Evolutionary conservation across 306 rosid genomes (phyloP), one percentile per base, ranked within the genome.

Genomic region (Hippophae gyantsensis): DNA sequence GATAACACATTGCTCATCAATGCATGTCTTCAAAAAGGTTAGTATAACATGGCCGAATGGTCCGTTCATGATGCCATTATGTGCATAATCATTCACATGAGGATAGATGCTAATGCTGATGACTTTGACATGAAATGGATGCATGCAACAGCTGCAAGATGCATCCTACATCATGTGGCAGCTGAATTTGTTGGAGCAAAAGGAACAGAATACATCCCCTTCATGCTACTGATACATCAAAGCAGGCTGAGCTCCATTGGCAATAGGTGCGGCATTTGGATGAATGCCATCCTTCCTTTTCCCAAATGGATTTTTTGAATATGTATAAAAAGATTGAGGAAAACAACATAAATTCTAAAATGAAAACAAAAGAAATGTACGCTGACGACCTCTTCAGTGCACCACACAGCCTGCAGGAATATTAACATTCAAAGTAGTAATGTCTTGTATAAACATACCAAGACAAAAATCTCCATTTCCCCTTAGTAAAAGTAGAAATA

Each of bases 131-230:
- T 85, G 90, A 73, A 81, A 92, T 92, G 93, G 98, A 92, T 85
- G 96, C 95, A 92, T 85, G 87, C 81, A 80, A 86, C 80, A 64
- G 95, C 98, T 73, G 93, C 99, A 83, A 74, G 96, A 92, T 92
- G 95, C 93, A 88, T 83, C 96, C 86, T 92, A 92, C 4, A 27
- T 85, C 71, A 90, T 76, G 84, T 70, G 73, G 86, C 70, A 74
- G 81, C 64, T 73, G 80, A 71, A 75, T 73, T 82, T 77, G 80
- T 75, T 68, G 85, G 66, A 81, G 86, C 95, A 81, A 79, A 85
- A 83, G 75, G 79, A 84, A 75, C 90, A 90, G 85, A 84, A 85
- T 79, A 90, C 97, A 90, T 79, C 96, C 97, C 97, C 94, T 79
- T 86, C 94, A 75, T 62, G 80, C 88, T 92, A 87, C 82, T 85